These are phyloP conservation scores for Cenchrus americanus DNA, from an alignment of 176 grass and related monocot genomes.

Conservation along the genomic window DNA sequence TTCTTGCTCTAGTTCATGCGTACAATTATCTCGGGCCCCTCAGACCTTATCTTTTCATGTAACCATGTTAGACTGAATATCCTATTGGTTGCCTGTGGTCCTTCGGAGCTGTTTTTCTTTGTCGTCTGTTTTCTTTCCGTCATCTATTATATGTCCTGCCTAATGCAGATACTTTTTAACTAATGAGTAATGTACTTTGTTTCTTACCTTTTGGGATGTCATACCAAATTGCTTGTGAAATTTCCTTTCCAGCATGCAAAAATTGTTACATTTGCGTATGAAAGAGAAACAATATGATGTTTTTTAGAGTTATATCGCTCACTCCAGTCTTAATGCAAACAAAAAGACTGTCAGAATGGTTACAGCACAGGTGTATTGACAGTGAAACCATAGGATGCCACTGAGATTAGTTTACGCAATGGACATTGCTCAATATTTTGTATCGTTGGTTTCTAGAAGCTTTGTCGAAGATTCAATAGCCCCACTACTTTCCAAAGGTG, in stretches of 20 bases:
- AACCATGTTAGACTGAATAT: constrained; percentile 35
- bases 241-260: constrained; percentile 30
- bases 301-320: no score
- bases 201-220: constrained; percentile 26
- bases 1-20: constrained; percentile 30
- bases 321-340: no score
- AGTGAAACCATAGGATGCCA: constrained; percentile 3
- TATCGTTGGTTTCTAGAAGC: constrained; percentile 22
- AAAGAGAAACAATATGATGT: constrained; percentile 25
- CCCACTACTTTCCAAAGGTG: constrained; percentile 7
- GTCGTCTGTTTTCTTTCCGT: background rate
- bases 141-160: constrained; percentile 18
- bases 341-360: no score
- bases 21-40: constrained; percentile 13
- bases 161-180: constrained; percentile 24
- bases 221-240: constrained; percentile 15
- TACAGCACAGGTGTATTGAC: no score
- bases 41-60: constrained; percentile 30
- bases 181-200: constrained; percentile 16
- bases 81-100: constrained; percentile 6
- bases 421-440: background rate
- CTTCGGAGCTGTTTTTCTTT: constrained; percentile 17
- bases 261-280: constrained; percentile 6
- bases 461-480: background rate
- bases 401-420: constrained; percentile 12